Evolutionary conservation across 2,329 filamentous ascomycete species (phyloP).

Genomic region (Leptographium flavum): DNA sequence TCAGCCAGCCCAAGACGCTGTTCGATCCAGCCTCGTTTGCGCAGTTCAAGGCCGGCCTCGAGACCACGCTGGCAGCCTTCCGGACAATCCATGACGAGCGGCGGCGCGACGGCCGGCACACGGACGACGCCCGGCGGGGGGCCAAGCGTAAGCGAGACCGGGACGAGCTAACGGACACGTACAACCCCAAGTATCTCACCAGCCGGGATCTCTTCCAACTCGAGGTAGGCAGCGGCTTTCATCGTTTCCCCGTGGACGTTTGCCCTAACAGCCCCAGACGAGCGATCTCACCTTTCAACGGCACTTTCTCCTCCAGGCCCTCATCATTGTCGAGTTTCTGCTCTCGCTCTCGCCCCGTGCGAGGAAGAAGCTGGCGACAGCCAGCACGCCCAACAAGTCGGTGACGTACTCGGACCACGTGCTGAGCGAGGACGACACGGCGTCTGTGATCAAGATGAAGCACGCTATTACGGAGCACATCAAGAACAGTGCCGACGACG

Average conservation of each 20-base stretch:
- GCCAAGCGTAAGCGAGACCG: conserved; percentile 57
- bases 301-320: conserved; percentile 85
- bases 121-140: conserved; percentile 49
- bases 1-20: conserved; percentile 75
- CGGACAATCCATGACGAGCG: conserved; percentile 35
- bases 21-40: conserved; percentile 59
- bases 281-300: conserved; percentile 88
- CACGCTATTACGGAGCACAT: conserved; percentile 70
- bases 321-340: conserved; percentile 90
- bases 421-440: conserved; percentile 71
- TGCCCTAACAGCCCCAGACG: conserved; percentile 43
- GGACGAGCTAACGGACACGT: conserved; percentile 52
- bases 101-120: conserved; percentile 28
- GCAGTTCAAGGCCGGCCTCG: conserved; percentile 69
- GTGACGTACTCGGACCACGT: conserved; percentile 68
- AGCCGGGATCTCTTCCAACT: conserved; percentile 91
- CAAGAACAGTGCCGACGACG: conserved; percentile 58
- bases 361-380: conserved; percentile 61
- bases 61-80: conserved; percentile 47
- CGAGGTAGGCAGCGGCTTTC: conserved; percentile 63
- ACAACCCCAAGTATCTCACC: conserved; percentile 98
- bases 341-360: conserved; percentile 74
- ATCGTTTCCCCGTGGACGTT: too few species aligned
- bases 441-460: conserved; percentile 74
- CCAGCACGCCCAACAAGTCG: conserved; percentile 63